Conservation (phyloP, 441 rosid species). For the Eugenia klotzschiana region DNA sequence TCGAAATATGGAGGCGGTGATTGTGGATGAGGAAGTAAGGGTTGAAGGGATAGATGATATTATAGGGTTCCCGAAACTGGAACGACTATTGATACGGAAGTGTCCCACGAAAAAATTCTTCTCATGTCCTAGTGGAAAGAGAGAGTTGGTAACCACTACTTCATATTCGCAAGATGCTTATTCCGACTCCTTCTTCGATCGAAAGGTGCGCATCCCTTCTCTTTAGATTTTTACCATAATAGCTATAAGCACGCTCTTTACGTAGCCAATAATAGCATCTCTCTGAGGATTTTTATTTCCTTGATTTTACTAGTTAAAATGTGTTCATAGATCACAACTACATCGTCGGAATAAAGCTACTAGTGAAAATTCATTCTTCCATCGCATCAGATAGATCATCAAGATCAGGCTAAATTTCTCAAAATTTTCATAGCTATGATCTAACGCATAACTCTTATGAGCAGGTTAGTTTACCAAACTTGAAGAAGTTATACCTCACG, state of each 20-base stretch:
- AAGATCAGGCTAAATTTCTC: not conserved
- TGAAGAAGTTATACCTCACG: no score
- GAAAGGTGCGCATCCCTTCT: not conserved
- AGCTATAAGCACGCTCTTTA: not conserved
- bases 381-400: no score
- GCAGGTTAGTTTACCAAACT: not conserved
- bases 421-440: not conserved
- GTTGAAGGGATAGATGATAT: not conserved
- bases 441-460: not conserved
- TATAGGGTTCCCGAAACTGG: not conserved
- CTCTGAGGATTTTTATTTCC: not conserved
- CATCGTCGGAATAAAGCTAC: no score
- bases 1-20: not conserved
- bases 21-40: not conserved
- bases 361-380: no score
- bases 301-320: not conserved
- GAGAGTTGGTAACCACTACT: not conserved
- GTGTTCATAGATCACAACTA: not conserved
- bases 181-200: not conserved
- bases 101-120: not conserved
- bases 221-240: fast-evolving
- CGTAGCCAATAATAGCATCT: no score
- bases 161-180: not conserved
- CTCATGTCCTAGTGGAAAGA: not conserved
- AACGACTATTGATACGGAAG: fast-evolving